Evolutionary conservation across 768 basidiomycete species (phyloP), one percentile per base, ranked within the genome.

Genomic region (Leucosporidium scottii): DNA sequence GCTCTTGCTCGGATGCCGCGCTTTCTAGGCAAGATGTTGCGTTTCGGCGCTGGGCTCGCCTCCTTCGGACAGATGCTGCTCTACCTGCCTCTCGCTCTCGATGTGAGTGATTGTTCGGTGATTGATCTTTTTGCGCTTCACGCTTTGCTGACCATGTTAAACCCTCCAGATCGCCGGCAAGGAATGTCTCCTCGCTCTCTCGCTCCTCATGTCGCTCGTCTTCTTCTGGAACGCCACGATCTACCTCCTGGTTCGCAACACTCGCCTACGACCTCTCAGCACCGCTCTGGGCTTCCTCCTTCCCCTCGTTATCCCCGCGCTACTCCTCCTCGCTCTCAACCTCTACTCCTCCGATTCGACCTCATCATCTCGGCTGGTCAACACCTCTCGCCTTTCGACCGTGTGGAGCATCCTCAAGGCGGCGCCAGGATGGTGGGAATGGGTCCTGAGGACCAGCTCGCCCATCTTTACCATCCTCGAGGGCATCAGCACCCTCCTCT

Each of bases 301-400:
- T 34, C 62, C 69, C 10, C n/a, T 75, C 62, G 34, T 67, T 34
- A 66, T 76, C 50, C 74, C 74, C 34, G 65, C 59, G 55, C 58
- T 75, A 58, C 64, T 76, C 61, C 72, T 75, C 36, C 54, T 76
- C 34, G 70, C 68, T 49, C 71, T 76, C 59, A 76, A 76, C 61
- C 64, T 76, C 39, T 76, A 74, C 71, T 73, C 54, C 75, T 77
- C 53, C 74, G 74, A 73, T 76, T 76, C 57, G 75, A 67, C 64
- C 74, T 75, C 61, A 75, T 66, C 75, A 75, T 66, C 75, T 72
- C 65, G 72, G 74, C 44, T 25, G 47, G 44, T 20, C 4, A 48
- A 61, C 25, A 25, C 69, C 48, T n/a, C 58, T 2, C 28, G 49
- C 34, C 28, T n/a, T 36, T 31, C 49, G 50, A 36, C 44, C 27